Percentiles rank a stretch among this genome's conserved stretches.
Conservation (phyloP, 768 basidiomycete genomes). For the Lactarius tabidus region DNA sequence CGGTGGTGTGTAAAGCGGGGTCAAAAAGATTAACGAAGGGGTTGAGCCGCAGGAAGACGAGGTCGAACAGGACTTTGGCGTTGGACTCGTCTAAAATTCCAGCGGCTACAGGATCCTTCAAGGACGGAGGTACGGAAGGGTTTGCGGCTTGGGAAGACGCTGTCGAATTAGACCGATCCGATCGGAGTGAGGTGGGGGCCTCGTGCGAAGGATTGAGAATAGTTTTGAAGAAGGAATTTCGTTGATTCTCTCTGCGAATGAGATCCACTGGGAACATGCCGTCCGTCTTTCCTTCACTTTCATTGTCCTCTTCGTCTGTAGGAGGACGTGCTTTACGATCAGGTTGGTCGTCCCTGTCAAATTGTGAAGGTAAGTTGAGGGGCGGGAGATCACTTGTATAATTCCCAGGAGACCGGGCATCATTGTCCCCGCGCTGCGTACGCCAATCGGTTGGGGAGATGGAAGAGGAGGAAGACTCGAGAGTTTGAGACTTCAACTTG, state of each 20-base stretch:
- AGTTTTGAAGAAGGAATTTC: slow-evolving; percentile 78
- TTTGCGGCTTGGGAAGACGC: slow-evolving; percentile 16
- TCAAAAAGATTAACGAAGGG: slow-evolving; percentile 89
- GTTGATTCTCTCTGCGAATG: slow-evolving; percentile 64
- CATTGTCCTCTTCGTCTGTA: slow-evolving; percentile 62
- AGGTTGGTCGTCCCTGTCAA: slow-evolving; percentile 17
- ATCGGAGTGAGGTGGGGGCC: slow-evolving; percentile 34
- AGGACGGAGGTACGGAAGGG: slow-evolving; percentile 29
- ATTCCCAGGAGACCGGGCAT: slow-evolving; percentile 30
- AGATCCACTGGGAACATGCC: slow-evolving; percentile 69
- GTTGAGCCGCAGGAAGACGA: slow-evolving; percentile 78
- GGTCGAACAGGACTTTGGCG: slow-evolving; percentile 69
- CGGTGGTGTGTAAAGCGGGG: slow-evolving; percentile 74
- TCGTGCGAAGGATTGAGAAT: slow-evolving; percentile 71
- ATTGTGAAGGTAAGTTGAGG: slow-evolving; percentile 38
- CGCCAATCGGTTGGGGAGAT: slow-evolving; percentile 26
- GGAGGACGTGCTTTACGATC: slow-evolving; percentile 20
- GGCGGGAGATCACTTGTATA: slow-evolving; percentile 50
- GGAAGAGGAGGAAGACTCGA: slow-evolving; percentile 38
- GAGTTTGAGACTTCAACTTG: slow-evolving; percentile 57
- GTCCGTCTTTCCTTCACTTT: slow-evolving; percentile 57
- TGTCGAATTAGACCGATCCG: slow-evolving; percentile 35
- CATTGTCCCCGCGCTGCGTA: slow-evolving; percentile 16
- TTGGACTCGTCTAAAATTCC: slow-evolving; percentile 68
- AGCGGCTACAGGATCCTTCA: slow-evolving; percentile 66